These are phyloP conservation scores for Leccinum olivaceopallidum DNA, from an alignment of 768 basidiomycete genomes.

Conservation along the genomic window DNA sequence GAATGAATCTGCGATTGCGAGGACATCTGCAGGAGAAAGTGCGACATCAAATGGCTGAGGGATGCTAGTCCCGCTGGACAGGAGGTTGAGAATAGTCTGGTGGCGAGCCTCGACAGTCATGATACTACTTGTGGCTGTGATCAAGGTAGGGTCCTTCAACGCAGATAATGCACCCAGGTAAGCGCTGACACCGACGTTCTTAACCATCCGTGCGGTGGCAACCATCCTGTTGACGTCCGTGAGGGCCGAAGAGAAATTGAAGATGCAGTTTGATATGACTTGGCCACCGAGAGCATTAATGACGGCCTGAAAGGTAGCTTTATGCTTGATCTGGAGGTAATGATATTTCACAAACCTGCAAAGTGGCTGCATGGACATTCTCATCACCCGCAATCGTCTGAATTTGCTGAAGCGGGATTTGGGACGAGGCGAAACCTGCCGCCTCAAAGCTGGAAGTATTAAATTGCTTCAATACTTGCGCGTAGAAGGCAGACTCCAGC, in stretches of 20 bases:
- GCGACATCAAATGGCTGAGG: conserved; percentile 74
- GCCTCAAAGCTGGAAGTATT: conserved; percentile 56
- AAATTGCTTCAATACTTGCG: conserved; percentile 66
- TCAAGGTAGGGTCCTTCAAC: conserved; percentile 56
- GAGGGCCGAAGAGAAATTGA: conserved; percentile 65
- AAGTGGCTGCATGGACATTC: conserved; percentile 51
- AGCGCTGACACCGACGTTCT: conserved; percentile 73
- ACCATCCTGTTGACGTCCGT: conserved; percentile 70
- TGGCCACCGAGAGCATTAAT: conserved; percentile 54
- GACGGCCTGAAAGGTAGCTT: conserved; percentile 35
- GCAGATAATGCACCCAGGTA: conserved; percentile 75
- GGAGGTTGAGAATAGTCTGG: conserved; percentile 71
- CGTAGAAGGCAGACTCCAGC: conserved; percentile 70
- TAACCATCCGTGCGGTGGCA: conserved; percentile 69
- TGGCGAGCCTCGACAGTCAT: conserved; percentile 84
- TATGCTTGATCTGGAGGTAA: too few relatives aligned
- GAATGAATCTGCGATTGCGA: conserved; percentile 68
- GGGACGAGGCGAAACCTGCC: conserved; percentile 62
- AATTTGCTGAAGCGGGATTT: conserved; percentile 63
- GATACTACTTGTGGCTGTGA: conserved; percentile 71
- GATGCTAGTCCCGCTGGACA: conserved; percentile 56
- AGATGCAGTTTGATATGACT: conserved; percentile 60
- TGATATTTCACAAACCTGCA: conserved; percentile 44
- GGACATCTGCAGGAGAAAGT: conserved; percentile 66
- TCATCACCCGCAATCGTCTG: conserved; percentile 62